Conservation (phyloP, 768 basidiomycete genomes). For the Suillus weaverae region DNA sequence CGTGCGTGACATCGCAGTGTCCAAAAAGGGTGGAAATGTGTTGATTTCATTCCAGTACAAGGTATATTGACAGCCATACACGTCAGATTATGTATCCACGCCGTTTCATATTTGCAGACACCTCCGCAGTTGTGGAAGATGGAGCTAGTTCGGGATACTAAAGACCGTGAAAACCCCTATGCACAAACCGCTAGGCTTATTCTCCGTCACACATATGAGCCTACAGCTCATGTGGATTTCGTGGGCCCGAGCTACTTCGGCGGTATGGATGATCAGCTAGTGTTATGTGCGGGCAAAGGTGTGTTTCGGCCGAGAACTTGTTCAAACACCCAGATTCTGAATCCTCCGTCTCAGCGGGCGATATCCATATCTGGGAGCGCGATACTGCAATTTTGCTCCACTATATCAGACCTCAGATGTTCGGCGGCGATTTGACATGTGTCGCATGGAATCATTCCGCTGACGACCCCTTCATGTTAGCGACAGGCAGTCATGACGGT, state of each 20-base stretch:
- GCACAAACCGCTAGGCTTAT: conserved; percentile 31
- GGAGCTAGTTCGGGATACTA: conserved; percentile 55
- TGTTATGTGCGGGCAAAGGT: conserved; percentile 80
- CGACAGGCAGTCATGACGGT: conserved; percentile 78
- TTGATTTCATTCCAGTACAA: conserved; percentile 48
- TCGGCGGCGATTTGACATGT: conserved; percentile 72
- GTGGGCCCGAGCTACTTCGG: conserved; percentile 84
- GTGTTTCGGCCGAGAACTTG: conserved; percentile 6
- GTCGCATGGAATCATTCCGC: conserved; percentile 76
- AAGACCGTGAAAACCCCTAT: conserved; percentile 35
- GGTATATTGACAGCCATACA: conserved; percentile 21
- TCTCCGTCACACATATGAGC: conserved; percentile 71
- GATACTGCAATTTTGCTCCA: conserved; percentile 75
- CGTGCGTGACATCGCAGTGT: conserved; percentile 51
- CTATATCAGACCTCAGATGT: conserved; percentile 60
- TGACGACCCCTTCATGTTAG: conserved; percentile 52
- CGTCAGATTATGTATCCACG: conserved; percentile 5
- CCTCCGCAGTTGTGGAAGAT: conserved; percentile 81
- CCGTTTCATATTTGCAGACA: conserved; percentile 40
- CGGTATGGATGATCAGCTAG: conserved; percentile 74
- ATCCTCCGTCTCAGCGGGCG: conserved; percentile 51
- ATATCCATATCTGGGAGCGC: conserved; percentile 87
- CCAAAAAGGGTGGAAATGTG: conserved; percentile 44
- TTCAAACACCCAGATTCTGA: not conserved
- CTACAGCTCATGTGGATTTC: conserved; percentile 67